Conservation (phyloP, 106 monocot genomes). For the Iris macrosiphon region DNA sequence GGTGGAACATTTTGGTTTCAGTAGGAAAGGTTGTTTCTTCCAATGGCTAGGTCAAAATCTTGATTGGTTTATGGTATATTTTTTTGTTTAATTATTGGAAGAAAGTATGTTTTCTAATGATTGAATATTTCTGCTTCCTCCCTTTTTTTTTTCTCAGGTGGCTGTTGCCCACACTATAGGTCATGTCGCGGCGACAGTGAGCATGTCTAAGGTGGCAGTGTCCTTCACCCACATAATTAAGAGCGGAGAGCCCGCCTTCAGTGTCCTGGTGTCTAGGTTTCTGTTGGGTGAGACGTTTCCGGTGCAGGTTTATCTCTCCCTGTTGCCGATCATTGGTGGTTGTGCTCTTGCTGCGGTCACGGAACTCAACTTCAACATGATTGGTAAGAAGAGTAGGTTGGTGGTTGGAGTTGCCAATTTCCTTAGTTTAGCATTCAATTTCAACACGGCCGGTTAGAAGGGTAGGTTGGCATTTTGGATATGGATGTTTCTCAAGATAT, state of each 20-base stretch:
- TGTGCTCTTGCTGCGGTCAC: conserved; percentile 80
- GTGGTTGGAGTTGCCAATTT: neutral
- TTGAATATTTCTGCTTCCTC: neutral
- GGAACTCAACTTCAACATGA: conserved; percentile 89
- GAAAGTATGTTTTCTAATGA: neutral
- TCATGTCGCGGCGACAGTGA: conserved; percentile 65
- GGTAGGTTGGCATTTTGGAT: no score
- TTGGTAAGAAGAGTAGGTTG: no score
- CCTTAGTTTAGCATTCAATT: no score
- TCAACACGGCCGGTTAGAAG: no score
- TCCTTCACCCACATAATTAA: conserved; percentile 73
- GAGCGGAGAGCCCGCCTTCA: conserved; percentile 71
- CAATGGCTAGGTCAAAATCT: no score
- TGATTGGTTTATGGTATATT: neutral
- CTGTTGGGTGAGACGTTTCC: conserved; percentile 75
- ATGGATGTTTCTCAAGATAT: no score
- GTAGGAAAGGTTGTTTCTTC: no score
- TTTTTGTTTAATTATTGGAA: neutral
- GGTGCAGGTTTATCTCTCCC: conserved; percentile 44
- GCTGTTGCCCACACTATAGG: conserved; percentile 61
- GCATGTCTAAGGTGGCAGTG: conserved; percentile 72
- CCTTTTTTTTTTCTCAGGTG: no score
- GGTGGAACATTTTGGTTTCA: no score
- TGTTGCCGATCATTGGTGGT: conserved; percentile 86
- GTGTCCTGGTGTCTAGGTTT: conserved; percentile 69